These are phyloP conservation scores for Botrytis fragariae DNA, from an alignment of 2,329 filamentous ascomycete genomes.

Conservation along the genomic window DNA sequence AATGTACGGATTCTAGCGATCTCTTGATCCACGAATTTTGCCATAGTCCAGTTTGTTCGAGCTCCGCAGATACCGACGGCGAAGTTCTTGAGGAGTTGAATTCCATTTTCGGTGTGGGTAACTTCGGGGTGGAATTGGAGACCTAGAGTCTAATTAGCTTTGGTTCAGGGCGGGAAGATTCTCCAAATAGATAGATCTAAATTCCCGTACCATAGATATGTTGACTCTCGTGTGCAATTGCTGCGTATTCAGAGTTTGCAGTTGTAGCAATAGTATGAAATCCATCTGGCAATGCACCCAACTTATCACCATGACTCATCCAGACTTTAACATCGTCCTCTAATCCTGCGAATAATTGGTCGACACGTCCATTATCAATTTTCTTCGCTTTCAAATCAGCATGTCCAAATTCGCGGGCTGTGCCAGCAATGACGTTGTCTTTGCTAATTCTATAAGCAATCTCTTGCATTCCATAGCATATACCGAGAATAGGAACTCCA, in stretches of 20 bases:
- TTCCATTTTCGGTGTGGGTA: slow-evolving; percentile 64
- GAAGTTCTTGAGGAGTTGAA: slow-evolving; percentile 76
- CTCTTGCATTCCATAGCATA: slow-evolving; percentile 58
- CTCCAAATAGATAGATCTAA: not conserved
- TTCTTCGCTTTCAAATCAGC: slow-evolving; percentile 55
- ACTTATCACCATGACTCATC: slow-evolving; percentile 91
- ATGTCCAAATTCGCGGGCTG: slow-evolving; percentile 47
- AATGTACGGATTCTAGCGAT: slow-evolving; percentile 75
- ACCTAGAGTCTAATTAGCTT: slow-evolving; percentile 7
- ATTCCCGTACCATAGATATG: slow-evolving; percentile 61
- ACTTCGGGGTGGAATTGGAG: slow-evolving; percentile 55
- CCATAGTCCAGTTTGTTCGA: slow-evolving; percentile 79
- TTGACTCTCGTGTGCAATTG: slow-evolving; percentile 68
- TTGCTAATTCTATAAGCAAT: slow-evolving; percentile 67
- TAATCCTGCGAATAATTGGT: slow-evolving; percentile 75
- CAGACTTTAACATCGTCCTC: slow-evolving; percentile 68
- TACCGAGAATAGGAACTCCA: slow-evolving; percentile 40
- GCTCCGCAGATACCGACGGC: slow-evolving; percentile 78
- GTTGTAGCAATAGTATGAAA: slow-evolving; percentile 76
- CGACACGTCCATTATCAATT: slow-evolving; percentile 57
- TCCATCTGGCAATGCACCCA: slow-evolving; percentile 67
- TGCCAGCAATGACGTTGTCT: slow-evolving; percentile 64
- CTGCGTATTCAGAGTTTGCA: slow-evolving; percentile 73
- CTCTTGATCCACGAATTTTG: slow-evolving; percentile 76
- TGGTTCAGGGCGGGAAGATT: not conserved